A percentile compares a stretch with the other conserved stretches of the same genome.
Conservation (phyloP, 2,329 filamentous ascomycete species). For the Hymenoscyphus salicellus region DNA sequence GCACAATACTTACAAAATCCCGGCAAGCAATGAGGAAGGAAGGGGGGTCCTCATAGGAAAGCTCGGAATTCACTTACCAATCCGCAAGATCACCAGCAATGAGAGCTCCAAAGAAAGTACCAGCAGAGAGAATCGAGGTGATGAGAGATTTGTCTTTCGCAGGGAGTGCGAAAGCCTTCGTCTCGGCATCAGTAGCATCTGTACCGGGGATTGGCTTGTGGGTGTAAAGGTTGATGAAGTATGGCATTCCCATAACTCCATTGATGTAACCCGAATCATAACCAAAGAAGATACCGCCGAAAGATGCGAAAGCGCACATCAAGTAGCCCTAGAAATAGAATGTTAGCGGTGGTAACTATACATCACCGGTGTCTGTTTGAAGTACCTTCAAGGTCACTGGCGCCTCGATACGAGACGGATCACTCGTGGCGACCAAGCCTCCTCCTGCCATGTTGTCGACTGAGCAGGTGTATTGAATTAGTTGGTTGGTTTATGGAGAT, state of each 20-base stretch:
- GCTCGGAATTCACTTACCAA: conserved; percentile 36
- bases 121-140: conserved; percentile 60
- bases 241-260: conserved; percentile 50
- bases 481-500: neutral
- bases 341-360: neutral
- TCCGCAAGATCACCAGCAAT: conserved; percentile 77
- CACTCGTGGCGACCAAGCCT: conserved; percentile 42
- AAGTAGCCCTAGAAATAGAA: conserved; percentile 50
- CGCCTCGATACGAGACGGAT: conserved; percentile 67
- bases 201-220: conserved; percentile 24
- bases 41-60: too few species aligned
- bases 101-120: conserved; percentile 78
- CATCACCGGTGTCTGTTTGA: neutral
- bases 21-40: too few species aligned
- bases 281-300: conserved; percentile 58
- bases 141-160: conserved; percentile 40
- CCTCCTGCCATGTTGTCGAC: neutral
- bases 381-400: conserved; percentile 58
- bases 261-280: conserved; percentile 77
- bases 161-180: conserved; percentile 37
- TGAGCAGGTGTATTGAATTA: neutral
- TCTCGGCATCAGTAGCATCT: conserved; percentile 16
- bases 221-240: conserved; percentile 33
- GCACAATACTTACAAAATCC: too few species aligned
- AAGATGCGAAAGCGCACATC: conserved; percentile 68